These are phyloP conservation scores for Colletotrichum eremochloae DNA, from an alignment of 2,329 filamentous ascomycete species.

Conservation along the genomic window DNA sequence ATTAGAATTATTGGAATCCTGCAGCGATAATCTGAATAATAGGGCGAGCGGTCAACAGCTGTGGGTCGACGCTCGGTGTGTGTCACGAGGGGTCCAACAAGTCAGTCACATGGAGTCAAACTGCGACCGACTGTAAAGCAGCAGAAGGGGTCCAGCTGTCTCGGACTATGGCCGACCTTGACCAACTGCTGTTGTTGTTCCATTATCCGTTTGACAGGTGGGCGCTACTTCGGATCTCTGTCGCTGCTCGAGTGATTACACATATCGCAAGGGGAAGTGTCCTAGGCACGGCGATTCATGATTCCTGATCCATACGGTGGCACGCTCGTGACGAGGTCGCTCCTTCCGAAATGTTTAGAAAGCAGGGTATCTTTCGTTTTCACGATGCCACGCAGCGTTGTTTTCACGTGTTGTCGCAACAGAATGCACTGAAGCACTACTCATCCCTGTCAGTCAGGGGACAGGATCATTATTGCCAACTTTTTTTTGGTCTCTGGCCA, in stretches of 20 bases:
- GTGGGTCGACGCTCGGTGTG: conserved; percentile 29
- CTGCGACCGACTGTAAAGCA: conserved; percentile 1
- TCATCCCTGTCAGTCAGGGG: conserved; percentile 17
- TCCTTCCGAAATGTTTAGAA: conserved; percentile 23
- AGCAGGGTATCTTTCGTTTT: conserved; percentile 12
- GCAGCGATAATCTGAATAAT: conserved; percentile 21
- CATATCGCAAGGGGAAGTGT: background rate
- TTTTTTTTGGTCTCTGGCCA: conserved; percentile 27
- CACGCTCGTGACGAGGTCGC: background rate
- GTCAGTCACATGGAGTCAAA: conserved; percentile 26
- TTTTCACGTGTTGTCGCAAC: conserved; percentile 25
- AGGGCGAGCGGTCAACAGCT: conserved; percentile 15
- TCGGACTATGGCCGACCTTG: background rate
- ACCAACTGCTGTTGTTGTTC: background rate
- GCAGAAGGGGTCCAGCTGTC: background rate
- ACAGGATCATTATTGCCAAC: conserved; percentile 32
- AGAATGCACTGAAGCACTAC: background rate
- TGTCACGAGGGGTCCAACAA: background rate
- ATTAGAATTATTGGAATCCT: conserved; percentile 31
- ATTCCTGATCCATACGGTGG: conserved; percentile 2
- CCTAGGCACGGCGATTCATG: conserved; percentile 19
- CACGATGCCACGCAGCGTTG: conserved; percentile 29
- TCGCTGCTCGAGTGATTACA: background rate
- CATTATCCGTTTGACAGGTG: background rate
- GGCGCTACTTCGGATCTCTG: background rate